These are phyloP conservation scores for Penicillium olsonii DNA, from an alignment of 2,329 filamentous ascomycete genomes.

Conservation along the genomic window DNA sequence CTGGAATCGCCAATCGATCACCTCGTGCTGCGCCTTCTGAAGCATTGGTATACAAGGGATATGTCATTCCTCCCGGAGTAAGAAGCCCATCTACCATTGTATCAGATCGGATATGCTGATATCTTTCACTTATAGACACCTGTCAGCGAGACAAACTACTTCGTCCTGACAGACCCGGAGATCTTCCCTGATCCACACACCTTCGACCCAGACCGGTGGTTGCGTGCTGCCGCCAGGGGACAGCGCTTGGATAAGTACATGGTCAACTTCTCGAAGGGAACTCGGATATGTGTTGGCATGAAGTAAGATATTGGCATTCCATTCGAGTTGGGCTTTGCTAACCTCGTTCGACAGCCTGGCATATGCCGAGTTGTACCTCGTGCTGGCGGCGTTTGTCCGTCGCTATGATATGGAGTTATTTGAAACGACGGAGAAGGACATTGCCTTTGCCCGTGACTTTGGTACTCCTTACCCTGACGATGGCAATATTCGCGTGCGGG, in stretches of 20 bases:
- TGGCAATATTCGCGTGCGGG: slow-evolving; percentile 8
- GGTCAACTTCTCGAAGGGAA: slow-evolving; percentile 29
- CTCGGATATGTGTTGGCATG: slow-evolving; percentile 25
- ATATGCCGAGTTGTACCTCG: slow-evolving; percentile 19
- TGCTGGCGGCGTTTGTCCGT: slow-evolving; percentile 13
- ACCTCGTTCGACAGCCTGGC: slow-evolving; percentile 14
- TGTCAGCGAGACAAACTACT: slow-evolving; percentile 21
- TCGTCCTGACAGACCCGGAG: slow-evolving; percentile 22
- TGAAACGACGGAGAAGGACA: slow-evolving; percentile 11
- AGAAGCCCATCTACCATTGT: slow-evolving; percentile 5
- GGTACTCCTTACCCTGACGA: slow-evolving; percentile 14
- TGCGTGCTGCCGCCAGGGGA: slow-evolving; percentile 16
- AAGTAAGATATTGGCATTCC: slow-evolving; percentile 19
- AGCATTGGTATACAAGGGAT: slow-evolving; percentile 30
- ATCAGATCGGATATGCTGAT: too few species aligned
- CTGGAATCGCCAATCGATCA: slow-evolving; percentile 36
- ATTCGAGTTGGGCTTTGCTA: not conserved
- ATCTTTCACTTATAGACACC: slow-evolving; percentile 14
- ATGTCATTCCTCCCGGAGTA: slow-evolving; percentile 34
- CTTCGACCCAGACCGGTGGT: slow-evolving; percentile 32
- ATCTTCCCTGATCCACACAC: slow-evolving; percentile 26
- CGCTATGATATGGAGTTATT: slow-evolving; percentile 17
- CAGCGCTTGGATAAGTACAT: slow-evolving; percentile 24
- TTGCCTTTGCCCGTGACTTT: slow-evolving; percentile 20
- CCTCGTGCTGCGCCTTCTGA: slow-evolving; percentile 29